Base-by-base conservation (phyloP, 2,329 filamentous ascomycete species). In the Diplodia corticola region DNA sequence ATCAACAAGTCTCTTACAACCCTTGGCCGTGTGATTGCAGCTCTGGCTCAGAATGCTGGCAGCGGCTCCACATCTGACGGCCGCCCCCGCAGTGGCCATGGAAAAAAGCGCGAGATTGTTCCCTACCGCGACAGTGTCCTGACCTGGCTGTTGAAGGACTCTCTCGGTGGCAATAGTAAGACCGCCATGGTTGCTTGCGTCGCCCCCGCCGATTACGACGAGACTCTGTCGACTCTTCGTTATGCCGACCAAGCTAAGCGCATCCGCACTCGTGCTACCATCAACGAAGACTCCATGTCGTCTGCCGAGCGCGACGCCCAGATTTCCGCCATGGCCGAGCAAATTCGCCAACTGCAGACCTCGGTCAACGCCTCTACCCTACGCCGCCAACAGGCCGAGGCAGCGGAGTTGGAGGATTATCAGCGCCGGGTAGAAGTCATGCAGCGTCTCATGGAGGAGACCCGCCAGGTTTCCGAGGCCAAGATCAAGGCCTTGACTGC, bases 151-250 rank as follows among this genome's bases (percentile, higher is more conserved):
- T 85, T 99, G 69, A 98, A 98, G 77, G 95, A 99, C 78, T 96
- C 91, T 1, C 84, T 99, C 0, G 95, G 95, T 13, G 95, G 95
- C 65, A 99, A 99, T 84, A 94, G 90, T 74, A 99, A 98, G 80
- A 99, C 95, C 10, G 95, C 95, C 69, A 99, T 99, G 95, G 97
- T 99, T 73, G 95, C 95, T 9, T 98, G 95, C 77, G 97, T 99
- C 71, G 90, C 93, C 5, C 95, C 95, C 0, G 89, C 91, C 0
- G 95, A 99, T 80, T 98, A 99, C 75, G 95, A 99, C 66, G 95
- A 99, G 77, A 99, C 95, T 0, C 85, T 99, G 1, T 97, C 92
- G 2, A 99, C 95, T 0, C 87, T 99, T 13, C 92, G 95, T 44
- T 99, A 99, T 77, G 95, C 95, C 22, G 94, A 99, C 78, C 94